A percentile compares a stretch with the other conserved stretches of the same genome.
Conservation (phyloP, 1,139 yeast genomes). For the Sugiyamaella grinbergsii region DNA sequence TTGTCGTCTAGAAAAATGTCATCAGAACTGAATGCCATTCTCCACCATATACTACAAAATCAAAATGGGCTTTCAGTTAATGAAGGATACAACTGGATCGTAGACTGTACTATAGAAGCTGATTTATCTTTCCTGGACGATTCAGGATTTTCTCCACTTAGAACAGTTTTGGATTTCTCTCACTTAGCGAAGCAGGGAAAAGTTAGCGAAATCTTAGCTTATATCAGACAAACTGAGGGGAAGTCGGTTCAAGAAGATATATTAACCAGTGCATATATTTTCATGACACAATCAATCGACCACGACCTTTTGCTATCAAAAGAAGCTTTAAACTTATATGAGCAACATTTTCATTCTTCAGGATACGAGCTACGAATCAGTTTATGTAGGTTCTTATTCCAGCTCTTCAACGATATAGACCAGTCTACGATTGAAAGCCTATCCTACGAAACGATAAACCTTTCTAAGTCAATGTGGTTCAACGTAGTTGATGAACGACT, state of each 20-base stretch:
- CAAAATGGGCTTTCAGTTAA: background rate
- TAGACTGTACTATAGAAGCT: background rate
- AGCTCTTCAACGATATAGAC: constrained; percentile 1
- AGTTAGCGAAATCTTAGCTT: background rate
- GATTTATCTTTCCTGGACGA: constrained; percentile 5
- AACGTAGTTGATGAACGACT: constrained; percentile 62
- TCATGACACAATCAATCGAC: background rate
- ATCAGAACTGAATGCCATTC: background rate
- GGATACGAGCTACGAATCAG: constrained; percentile 15
- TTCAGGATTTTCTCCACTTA: background rate
- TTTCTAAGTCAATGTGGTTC: constrained; percentile 52
- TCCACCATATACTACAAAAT: background rate
- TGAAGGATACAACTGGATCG: background rate
- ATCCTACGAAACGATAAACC: background rate
- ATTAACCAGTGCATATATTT: constrained; percentile 8
- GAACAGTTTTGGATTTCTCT: background rate
- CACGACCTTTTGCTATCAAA: background rate
- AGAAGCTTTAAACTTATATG: constrained; percentile 10
- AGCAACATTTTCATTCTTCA: constrained; percentile 19
- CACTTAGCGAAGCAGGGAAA: background rate
- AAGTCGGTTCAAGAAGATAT: background rate
- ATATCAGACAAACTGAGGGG: background rate
- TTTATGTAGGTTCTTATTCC: constrained; percentile 14
- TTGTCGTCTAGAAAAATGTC: background rate
- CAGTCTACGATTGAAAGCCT: constrained; percentile 7